Percentiles rank a stretch among this genome's conserved stretches.
phyloP scores from a whole-genome alignment of 2,329 filamentous ascomycete species.

The Sporothrix brasiliensis region DNA sequence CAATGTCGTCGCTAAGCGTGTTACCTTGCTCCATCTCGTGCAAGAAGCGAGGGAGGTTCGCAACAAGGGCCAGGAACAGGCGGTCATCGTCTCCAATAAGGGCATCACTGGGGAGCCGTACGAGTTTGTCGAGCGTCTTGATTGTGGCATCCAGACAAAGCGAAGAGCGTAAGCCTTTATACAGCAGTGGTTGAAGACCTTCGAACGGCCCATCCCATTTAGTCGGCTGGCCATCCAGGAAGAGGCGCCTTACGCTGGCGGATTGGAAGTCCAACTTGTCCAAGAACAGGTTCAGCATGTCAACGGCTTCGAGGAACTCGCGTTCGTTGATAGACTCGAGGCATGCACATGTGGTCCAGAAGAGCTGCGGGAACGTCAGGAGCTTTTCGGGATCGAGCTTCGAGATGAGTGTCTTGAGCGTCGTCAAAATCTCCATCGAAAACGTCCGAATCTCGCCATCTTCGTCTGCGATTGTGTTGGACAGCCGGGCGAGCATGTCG shows the following conservation, averaged over 20 bases:
- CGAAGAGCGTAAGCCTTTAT: constrained; percentile 90
- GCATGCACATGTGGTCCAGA: constrained; percentile 97
- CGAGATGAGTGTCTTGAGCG: constrained; percentile 85
- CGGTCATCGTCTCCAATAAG: constrained; percentile 82
- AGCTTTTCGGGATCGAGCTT: constrained; percentile 80
- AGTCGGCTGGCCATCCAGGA: constrained; percentile 77
- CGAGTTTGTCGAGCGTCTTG: constrained; percentile 74
- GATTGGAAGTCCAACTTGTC: constrained; percentile 80
- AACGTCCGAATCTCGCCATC: constrained; percentile 94
- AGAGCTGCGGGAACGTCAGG: constrained; percentile 88
- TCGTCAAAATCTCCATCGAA: constrained; percentile 96
- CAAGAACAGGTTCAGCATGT: constrained; percentile 86
- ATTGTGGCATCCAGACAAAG: constrained; percentile 78
- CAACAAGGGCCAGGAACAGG: constrained; percentile 81
- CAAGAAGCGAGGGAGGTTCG: constrained; percentile 87
- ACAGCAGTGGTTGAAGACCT: constrained; percentile 80
- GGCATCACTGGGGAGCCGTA: constrained; percentile 74
- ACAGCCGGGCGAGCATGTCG: constrained; percentile 92
- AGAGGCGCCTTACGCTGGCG: constrained; percentile 65
- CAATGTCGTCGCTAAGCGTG: constrained; percentile 55
- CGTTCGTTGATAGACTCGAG: constrained; percentile 95
- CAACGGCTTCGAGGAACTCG: constrained; percentile 87
- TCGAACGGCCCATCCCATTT: constrained; percentile 90
- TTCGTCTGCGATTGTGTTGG: constrained; percentile 95
- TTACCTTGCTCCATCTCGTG: constrained; percentile 69